Evolutionary conservation across 805 yeast species (phyloP), one percentile per base, ranked within the genome.

Genomic region (Kodamaea hsintzibuensis): DNA sequence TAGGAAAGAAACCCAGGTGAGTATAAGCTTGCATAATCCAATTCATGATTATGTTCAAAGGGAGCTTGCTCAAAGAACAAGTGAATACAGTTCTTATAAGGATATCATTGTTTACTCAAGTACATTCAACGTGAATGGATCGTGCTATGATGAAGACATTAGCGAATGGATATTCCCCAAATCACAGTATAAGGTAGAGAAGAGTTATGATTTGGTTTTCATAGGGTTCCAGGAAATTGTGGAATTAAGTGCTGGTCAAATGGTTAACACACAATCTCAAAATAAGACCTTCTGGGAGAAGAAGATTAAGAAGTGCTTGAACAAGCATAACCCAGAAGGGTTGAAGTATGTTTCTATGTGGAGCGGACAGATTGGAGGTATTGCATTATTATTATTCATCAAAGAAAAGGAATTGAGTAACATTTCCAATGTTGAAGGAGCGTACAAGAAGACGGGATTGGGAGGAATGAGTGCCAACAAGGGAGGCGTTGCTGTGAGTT

Each of bases 221-320:
- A 77, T 95, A 57, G 98, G 97, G 1, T 74, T 95, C 39, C 96
- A 95, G 68, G 99, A 95, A 63, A 85, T 92, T 35, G 73, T 91
- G 10, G 98, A 92, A 63, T 73, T 95, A 44, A 82, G 85, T 1
- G 87, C 95, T 0, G 90, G 93, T 12, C 88, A 89, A 63, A 90
- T 91, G 84, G 79, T 91, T 53, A 83, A 87, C 42, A 83, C 89
- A 0, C 96, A 95, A 63, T 82, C 84, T 0, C 74, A 76, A 22
- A 82, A 84, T 38, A 77, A 83, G 54, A 67, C 71, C 12, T 78
- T 75, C 57, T 88, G 95, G 95, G 92, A 89, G 60, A 71, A 74
- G 57, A 82, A 83, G 60, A 71, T 91, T 47, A 71, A 82, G 68
- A 67, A 47, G 64, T 79, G 50, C 59, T 84, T 63, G 79, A 81